Conservation (phyloP, 202 grass and related monocot genomes). For the Digitaria exilis region DNA sequence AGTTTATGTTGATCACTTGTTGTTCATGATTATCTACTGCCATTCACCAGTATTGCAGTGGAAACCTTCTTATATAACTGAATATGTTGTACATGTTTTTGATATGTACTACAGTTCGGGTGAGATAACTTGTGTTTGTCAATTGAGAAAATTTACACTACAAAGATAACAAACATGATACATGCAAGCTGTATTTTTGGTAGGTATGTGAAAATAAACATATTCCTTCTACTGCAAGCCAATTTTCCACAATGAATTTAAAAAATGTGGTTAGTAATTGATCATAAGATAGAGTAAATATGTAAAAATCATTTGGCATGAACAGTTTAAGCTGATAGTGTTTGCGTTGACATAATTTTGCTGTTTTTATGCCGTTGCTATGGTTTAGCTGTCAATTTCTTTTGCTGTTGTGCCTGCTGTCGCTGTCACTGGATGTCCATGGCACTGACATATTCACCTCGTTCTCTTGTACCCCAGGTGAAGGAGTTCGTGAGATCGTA, state of each 20-base stretch:
- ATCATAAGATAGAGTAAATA: background rate
- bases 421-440: background rate
- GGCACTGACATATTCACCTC: background rate
- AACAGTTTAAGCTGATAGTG: background rate
- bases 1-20: background rate
- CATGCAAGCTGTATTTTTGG: background rate
- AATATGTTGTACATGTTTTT: background rate
- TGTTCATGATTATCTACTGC: background rate
- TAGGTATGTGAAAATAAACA: background rate
- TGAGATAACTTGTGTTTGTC: background rate
- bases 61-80: background rate
- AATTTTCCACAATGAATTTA: background rate
- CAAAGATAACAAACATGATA: background rate
- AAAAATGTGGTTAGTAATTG: background rate
- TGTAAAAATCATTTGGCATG: background rate
- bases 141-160: background rate
- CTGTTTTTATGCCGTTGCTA: background rate
- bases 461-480: constrained; percentile 57
- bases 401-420: too few species aligned
- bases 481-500: constrained; percentile 97
- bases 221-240: background rate
- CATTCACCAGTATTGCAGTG: background rate
- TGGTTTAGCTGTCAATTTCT: background rate
- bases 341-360: background rate
- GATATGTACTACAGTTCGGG: background rate